Conservation (phyloP, 2,329 filamentous ascomycete species). For the Colletotrichum karsti region DNA sequence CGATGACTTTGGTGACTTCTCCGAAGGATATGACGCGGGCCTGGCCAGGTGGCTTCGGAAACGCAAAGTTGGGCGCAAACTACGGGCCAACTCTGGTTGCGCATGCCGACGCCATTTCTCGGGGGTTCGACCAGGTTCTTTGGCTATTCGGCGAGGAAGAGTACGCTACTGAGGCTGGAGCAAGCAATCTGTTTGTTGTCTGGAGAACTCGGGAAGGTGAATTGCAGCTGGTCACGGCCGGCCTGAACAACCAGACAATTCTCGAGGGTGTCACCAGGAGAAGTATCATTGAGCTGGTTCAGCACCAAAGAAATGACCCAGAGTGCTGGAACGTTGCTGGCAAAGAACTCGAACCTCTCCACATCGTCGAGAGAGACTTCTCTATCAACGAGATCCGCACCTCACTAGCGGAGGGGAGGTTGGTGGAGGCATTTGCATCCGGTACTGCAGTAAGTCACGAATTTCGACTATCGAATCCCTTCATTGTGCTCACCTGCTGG, state of each 20-base stretch:
- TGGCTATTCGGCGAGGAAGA: slow-evolving; percentile 21
- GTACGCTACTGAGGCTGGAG: slow-evolving; percentile 12
- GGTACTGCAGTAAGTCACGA: no score
- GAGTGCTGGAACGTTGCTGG: no score
- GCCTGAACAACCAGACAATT: background rate
- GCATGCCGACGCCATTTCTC: slow-evolving; percentile 4
- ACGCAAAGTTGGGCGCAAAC: slow-evolving; percentile 28
- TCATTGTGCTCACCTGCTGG: no score
- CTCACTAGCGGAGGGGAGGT: no score
- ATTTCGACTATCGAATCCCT: no score
- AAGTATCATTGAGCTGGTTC: slow-evolving; percentile 5
- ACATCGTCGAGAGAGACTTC: no score
- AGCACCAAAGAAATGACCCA: no score
- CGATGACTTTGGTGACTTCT: background rate
- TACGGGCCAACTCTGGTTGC: slow-evolving; percentile 27
- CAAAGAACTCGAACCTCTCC: no score
- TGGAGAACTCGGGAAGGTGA: background rate
- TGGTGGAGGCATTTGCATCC: no score
- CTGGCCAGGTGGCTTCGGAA: slow-evolving; percentile 19
- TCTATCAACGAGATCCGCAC: no score
- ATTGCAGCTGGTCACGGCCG: background rate
- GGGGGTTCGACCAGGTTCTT: slow-evolving; percentile 27
- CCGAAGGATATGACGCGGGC: background rate
- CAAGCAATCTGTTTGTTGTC: slow-evolving; percentile 15
- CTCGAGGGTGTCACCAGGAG: background rate